These are phyloP conservation scores for Pisolithus tinctorius DNA, from an alignment of 768 basidiomycete genomes.

Conservation along the genomic window DNA sequence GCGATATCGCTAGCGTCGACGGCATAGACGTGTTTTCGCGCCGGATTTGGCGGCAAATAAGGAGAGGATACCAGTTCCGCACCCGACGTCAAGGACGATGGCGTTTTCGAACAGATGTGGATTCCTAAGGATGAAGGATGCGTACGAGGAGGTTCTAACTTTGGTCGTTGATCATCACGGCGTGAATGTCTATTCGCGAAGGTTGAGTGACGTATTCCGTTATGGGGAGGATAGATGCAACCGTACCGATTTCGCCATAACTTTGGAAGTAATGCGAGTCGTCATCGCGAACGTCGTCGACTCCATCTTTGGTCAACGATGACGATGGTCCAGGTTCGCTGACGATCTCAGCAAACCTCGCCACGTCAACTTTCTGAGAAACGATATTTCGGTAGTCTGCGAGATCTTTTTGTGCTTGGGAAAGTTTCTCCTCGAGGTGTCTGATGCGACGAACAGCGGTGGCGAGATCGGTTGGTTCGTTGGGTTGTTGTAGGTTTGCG, in stretches of 20 bases:
- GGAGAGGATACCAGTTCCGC: conserved; percentile 90
- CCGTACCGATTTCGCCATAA: conserved; percentile 78
- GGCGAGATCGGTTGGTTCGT: conserved; percentile 23
- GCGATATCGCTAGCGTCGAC: conserved; percentile 88
- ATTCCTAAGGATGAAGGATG: conserved; percentile 81
- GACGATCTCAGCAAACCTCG: conserved; percentile 36
- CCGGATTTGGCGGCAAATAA: conserved; percentile 87
- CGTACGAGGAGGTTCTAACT: conserved; percentile 90
- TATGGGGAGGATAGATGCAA: background rate
- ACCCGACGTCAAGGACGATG: conserved; percentile 90
- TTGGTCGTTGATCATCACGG: conserved; percentile 95
- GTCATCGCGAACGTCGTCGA: conserved; percentile 51
- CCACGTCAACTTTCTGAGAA: conserved; percentile 43
- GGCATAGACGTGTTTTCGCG: conserved; percentile 83
- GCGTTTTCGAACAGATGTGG: conserved; percentile 77
- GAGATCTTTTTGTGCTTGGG: conserved; percentile 51
- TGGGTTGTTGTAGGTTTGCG: conserved; percentile 5
- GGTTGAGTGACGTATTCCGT: background rate
- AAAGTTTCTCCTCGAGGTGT: conserved; percentile 56
- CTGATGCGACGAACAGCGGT: conserved; percentile 41
- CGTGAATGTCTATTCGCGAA: conserved; percentile 72
- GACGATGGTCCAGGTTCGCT: conserved; percentile 27
- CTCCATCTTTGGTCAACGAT: conserved; percentile 13
- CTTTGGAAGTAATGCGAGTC: conserved; percentile 93
- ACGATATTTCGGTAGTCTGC: conserved; percentile 56